Evolutionary conservation across 2,329 filamentous ascomycete species (phyloP), one percentile per base, ranked within the genome.

Genomic region (Botrytis cinerea): DNA sequence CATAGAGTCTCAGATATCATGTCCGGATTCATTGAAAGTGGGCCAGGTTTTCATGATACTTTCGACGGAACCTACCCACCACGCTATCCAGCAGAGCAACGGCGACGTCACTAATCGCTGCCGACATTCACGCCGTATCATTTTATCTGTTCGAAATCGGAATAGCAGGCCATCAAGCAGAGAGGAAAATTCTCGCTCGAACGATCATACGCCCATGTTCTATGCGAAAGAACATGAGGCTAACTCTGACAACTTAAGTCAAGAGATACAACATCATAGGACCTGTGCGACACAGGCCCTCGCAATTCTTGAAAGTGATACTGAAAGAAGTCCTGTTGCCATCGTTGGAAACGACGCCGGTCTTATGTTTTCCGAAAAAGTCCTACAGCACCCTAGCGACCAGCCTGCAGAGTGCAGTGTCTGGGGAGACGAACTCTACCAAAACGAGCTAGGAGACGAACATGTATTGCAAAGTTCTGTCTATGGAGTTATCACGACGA

Each of bases 91-190:
- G 48, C 9, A 51, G 4, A 51, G 25, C 25, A 25, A n/a, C 48
- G 25, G 5, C 4, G 48, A 51, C 25, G 25, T 51, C 10, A 6
- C 25, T 51, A 1, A 3, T 51, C 12, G 22, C 22, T 14, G 10
- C 25, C 22, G 4, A 10, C 0, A 51, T 12, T n/a, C 4, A 22
- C 48, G 2, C 10, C 25, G 1, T 14, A 2, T 14, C 48, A 3
- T n/a, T 51, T 14, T 14, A 14, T 1, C 1, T 6, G 2, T 51
- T 51, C 48, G 12, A 51, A n/a, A 5, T 51, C 48, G 25, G 10
- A 22, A 51, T n/a, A 51, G 48, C 10, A 25, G 4, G 25, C 48
- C 25, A n/a, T n/a, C 2, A 22, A 51, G 12, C 10, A 6, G 4
- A 51, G 25, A 51, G 25, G 48, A 25, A n/a, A 2, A n/a, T 2